A percentile compares a stretch with the other conserved stretches of the same genome.
Evolutionary conservation across 805 yeast species (phyloP).

Genomic region (Zygoascus tannicola): DNA sequence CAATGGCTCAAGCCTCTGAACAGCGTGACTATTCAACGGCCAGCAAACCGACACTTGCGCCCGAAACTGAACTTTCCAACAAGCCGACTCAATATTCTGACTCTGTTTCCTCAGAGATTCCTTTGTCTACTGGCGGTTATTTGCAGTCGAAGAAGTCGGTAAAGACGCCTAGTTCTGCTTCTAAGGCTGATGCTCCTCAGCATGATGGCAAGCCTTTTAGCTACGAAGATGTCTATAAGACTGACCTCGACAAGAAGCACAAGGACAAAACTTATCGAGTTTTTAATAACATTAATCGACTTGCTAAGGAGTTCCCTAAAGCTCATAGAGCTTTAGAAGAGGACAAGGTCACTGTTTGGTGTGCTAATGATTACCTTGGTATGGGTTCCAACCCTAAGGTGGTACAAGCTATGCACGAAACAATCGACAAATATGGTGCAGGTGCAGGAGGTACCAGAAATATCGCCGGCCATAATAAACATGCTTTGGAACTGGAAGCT

Average conservation of each 20-base stretch:
- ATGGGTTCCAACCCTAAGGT: conserved; percentile 80
- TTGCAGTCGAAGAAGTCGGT: conserved; percentile 1
- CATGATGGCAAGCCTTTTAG: conserved; percentile 37
- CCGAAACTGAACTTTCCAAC: conserved; percentile 3
- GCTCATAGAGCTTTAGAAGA: conserved; percentile 73
- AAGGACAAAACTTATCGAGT: conserved; percentile 86
- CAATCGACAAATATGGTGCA: conserved; percentile 85
- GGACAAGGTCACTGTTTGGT: conserved; percentile 96
- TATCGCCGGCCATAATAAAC: conserved; percentile 93
- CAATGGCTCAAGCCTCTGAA: conserved; percentile 36
- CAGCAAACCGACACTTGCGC: not conserved
- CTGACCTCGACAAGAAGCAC: conserved; percentile 65
- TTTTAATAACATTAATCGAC: conserved; percentile 93
- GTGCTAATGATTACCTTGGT: conserved; percentile 95
- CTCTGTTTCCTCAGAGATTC: conserved; percentile 20
- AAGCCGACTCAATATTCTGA: conserved; percentile 24
- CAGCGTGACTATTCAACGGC: conserved; percentile 15
- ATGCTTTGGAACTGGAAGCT: conserved; percentile 79
- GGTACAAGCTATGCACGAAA: conserved; percentile 62
- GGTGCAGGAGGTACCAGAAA: conserved; percentile 99
- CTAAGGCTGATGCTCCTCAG: conserved; percentile 10
- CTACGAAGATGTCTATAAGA: conserved; percentile 58
- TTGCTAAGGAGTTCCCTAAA: conserved; percentile 85
- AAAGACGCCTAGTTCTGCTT: not conserved
- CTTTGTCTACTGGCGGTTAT: not conserved